Percentiles rank a stretch among this genome's conserved stretches.
These are phyloP conservation scores for Linum tenue DNA, from an alignment of 345 rosid species.

Conservation along the genomic window DNA sequence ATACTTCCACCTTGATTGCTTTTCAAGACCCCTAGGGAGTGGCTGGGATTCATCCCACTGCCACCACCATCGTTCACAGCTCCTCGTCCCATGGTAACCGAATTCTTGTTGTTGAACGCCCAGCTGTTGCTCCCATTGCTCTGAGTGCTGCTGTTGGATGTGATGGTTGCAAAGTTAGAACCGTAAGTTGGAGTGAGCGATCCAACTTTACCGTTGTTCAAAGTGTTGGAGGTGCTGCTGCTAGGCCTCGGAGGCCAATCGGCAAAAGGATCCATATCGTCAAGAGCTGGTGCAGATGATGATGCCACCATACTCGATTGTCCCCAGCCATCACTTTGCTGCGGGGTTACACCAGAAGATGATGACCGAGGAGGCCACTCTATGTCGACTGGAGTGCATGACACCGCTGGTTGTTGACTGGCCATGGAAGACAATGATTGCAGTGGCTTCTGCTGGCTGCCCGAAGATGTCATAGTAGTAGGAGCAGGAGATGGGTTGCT, in stretches of 20 bases:
- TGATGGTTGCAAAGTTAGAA: constrained; percentile 23
- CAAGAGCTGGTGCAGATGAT: constrained; percentile 37
- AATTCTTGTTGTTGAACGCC: constrained; percentile 38
- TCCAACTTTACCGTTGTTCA: constrained; percentile 35
- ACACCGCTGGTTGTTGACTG: constrained; percentile 33
- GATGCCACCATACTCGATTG: constrained; percentile 29
- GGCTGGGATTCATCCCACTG: constrained; percentile 23
- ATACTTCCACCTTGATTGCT: constrained; percentile 45
- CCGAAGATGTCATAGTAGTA: not conserved
- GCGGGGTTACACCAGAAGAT: constrained; percentile 29
- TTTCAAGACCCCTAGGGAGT: constrained; percentile 43
- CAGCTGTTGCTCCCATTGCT: constrained; percentile 32
- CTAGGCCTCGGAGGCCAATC: constrained; percentile 73
- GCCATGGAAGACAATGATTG: constrained; percentile 29
- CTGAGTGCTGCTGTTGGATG: constrained; percentile 20
- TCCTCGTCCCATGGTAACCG: constrained; percentile 30
- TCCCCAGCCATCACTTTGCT: constrained; percentile 24
- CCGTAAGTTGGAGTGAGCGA: constrained; percentile 16
- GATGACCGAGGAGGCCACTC: constrained; percentile 84
- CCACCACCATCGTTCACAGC: constrained; percentile 25
- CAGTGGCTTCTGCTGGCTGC: constrained; percentile 22
- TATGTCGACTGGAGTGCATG: constrained; percentile 66
- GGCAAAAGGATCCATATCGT: constrained; percentile 85
- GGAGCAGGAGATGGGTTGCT: constrained; percentile 7
- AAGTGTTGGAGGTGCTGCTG: constrained; percentile 29